phyloP scores from a whole-genome alignment of 2,329 filamentous ascomycete genomes.

The Botrytis sinoallii region DNA sequence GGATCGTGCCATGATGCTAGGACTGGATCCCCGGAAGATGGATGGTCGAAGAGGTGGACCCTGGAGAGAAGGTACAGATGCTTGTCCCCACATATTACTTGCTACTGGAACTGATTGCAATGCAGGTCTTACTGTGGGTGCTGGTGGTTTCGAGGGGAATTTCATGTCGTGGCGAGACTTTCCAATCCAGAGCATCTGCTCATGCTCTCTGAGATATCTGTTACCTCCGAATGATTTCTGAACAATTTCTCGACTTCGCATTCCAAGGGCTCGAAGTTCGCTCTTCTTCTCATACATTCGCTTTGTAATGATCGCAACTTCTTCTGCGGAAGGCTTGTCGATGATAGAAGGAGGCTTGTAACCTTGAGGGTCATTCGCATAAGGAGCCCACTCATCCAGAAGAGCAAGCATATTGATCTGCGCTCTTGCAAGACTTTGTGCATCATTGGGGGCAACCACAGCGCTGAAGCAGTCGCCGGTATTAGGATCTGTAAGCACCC shows the following conservation, averaged over 20 bases:
- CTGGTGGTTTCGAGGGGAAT: background rate
- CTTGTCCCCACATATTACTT: constrained; percentile 19
- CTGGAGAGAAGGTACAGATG: constrained; percentile 17
- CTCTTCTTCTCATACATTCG: constrained; percentile 57
- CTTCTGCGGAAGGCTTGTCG: constrained; percentile 45
- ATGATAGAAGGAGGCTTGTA: constrained; percentile 15
- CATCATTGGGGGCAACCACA: constrained; percentile 63
- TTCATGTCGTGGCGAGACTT: constrained; percentile 24
- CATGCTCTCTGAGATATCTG: constrained; percentile 59
- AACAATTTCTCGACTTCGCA: constrained; percentile 56
- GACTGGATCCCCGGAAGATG: constrained; percentile 16
- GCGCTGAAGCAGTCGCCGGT: constrained; percentile 53
- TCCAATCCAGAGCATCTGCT: constrained; percentile 56
- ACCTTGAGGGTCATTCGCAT: constrained; percentile 43
- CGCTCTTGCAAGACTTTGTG: constrained; percentile 55
- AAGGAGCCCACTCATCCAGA: constrained; percentile 59
- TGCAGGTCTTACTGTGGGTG: background rate
- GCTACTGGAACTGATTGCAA: constrained; percentile 8
- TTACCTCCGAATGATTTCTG: constrained; percentile 58
- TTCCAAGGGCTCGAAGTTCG: constrained; percentile 54
- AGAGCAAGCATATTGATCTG: constrained; percentile 61
- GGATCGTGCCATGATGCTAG: background rate
- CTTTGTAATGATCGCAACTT: constrained; percentile 50
- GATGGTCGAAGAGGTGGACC: constrained; percentile 7
- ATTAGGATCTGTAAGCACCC: constrained; percentile 54